phyloP scores from a whole-genome alignment of 441 rosid species.

The Syzygium malaccense region DNA sequence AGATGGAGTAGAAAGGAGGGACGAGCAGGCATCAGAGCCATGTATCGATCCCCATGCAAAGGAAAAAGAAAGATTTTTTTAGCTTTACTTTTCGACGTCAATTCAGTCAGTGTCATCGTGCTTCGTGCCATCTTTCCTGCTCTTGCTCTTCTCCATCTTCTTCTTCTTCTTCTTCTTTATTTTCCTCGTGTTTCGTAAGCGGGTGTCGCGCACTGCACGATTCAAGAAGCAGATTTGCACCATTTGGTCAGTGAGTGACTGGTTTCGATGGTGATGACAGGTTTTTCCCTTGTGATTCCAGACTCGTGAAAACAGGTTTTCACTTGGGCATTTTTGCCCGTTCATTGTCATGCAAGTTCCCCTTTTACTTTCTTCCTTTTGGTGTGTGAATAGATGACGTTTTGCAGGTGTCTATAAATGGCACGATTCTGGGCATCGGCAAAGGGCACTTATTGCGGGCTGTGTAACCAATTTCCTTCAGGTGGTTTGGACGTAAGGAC shows the following conservation, averaged over 20 bases:
- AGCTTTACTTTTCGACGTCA: neutral
- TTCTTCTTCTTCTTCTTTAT: neutral
- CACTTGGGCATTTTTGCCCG: neutral
- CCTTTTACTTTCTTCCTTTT: neutral
- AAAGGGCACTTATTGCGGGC: neutral
- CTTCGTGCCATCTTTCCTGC: neutral
- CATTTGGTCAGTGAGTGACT: neutral
- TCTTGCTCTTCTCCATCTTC: neutral
- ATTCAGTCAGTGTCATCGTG: neutral
- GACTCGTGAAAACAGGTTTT: neutral
- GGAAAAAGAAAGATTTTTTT: neutral
- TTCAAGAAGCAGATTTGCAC: neutral
- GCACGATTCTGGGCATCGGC: neutral
- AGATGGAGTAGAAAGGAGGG: neutral
- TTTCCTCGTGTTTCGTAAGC: neutral
- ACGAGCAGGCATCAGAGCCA: neutral
- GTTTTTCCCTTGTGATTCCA: neutral
- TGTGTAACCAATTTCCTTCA: neutral
- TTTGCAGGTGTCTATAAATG: neutral
- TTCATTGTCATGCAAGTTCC: neutral
- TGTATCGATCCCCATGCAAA: neutral
- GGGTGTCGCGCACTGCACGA: neutral
- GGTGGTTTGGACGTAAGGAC: neutral
- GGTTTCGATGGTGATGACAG: neutral
- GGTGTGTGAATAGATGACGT: neutral